Evolutionary conservation across 805 yeast species (phyloP), one percentile per base, ranked within the genome.

Genomic region (Hanseniaspora pseudoguilliermondii): DNA sequence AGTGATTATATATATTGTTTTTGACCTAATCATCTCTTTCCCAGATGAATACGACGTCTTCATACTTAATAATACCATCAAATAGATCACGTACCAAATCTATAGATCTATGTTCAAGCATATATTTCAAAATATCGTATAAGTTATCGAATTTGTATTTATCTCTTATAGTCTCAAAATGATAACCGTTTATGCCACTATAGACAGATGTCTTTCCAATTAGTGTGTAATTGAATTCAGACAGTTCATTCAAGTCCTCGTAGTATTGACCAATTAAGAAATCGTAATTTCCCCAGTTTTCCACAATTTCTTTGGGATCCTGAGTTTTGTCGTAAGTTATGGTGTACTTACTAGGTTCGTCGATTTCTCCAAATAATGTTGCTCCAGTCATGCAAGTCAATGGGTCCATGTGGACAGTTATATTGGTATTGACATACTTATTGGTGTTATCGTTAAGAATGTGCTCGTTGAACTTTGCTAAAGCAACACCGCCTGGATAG

Each of bases 401-500:
- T 2, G 83, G 82, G 62, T 86, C 95, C 70, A 87, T 69, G 66
- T 90, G 95, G 10, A 90, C 80, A 3, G 66, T 58, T 27, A 64
- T 62, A 27, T 64, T 63, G 16, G 39, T 20, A 25, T 44, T 35
- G 29, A 35, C 27, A 35, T 43, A 51, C 21, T 36, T 27, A 21
- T 27, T 32, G 13, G 52, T 21, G 11, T 36, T 18, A 25, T 46
- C 49, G 5, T 58, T 52, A 9, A 69, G 52, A 27, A 77, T 62
- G 43, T 71, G 65, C 10, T 71, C 61, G 62, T 87, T 84, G 57
- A 85, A 74, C 23, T 63, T 63, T 16, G 64, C 58, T 36, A 89
- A 69, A 0, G 96, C 95, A 1, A 69, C 74, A 0, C 96, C 97
- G 13, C 97, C 97, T 2, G 96, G 95, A 65, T 91, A 91, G 66